Conservation (phyloP, 495 filamentous ascomycete genomes). For the Beverwykella pulmonaria region DNA sequence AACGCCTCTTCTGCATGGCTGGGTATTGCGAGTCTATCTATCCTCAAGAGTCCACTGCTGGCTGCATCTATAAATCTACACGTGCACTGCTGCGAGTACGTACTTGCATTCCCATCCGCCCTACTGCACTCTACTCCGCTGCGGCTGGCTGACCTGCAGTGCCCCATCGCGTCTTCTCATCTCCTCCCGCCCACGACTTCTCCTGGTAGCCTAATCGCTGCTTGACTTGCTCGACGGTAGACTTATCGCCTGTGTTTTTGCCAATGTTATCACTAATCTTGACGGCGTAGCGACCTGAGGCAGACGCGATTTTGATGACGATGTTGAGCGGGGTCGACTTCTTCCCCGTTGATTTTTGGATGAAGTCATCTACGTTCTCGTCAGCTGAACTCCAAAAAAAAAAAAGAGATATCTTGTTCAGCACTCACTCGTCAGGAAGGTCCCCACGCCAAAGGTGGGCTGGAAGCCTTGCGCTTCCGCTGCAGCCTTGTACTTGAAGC, state of each 20-base stretch:
- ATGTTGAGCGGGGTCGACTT: constrained; percentile 97
- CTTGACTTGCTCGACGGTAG: constrained; percentile 82
- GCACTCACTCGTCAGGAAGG: constrained; percentile 80
- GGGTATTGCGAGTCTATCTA: constrained; percentile 4
- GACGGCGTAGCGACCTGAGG: constrained; percentile 77
- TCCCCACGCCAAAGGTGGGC: constrained; percentile 89
- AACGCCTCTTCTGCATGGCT: constrained; percentile 5
- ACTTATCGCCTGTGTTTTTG: constrained; percentile 90
- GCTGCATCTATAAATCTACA: neutral
- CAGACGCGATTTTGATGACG: constrained; percentile 91
- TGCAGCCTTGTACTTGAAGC: constrained; percentile 81
- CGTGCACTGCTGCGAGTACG: neutral
- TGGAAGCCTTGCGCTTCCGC: constrained; percentile 79
- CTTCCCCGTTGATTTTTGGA: constrained; percentile 62
- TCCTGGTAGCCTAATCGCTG: constrained; percentile 80
- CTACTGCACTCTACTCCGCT: neutral
- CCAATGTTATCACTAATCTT: constrained; percentile 97
- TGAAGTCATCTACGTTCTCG: constrained; percentile 69
- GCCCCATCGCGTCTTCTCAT: constrained; percentile 84
- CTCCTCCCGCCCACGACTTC: constrained; percentile 76
- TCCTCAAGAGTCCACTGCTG: neutral
- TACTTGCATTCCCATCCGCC: neutral
- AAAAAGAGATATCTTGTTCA: too few relatives aligned
- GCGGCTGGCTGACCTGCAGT: constrained; percentile 18
- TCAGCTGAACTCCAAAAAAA: constrained; percentile 6